Evolutionary conservation across 192 early-diverging fungal genomes (phyloP).

Genomic region (Coemansia sp.): DNA sequence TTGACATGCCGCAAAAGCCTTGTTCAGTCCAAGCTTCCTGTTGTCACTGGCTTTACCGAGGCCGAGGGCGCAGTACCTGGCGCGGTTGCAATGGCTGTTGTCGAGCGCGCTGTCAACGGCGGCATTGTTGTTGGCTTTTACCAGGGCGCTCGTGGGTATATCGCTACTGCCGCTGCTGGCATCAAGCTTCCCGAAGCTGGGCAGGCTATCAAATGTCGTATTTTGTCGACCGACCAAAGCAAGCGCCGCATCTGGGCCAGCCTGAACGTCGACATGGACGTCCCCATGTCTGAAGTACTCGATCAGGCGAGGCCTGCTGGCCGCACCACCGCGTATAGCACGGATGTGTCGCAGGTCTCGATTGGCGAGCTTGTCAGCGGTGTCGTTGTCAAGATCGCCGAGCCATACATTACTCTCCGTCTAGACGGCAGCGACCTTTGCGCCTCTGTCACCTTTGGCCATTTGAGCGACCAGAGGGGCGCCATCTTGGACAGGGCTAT

Average conservation of each 20-base stretch:
- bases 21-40: constrained; percentile 65
- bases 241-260: constrained; percentile 59
- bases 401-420: constrained; percentile 54
- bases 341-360: constrained; percentile 32
- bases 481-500: constrained; percentile 22
- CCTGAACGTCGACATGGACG: constrained; percentile 43
- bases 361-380: constrained; percentile 56
- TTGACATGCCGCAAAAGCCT: constrained; percentile 77
- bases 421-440: constrained; percentile 58
- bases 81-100: constrained; percentile 45
- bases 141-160: constrained; percentile 68
- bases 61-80: constrained; percentile 58
- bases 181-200: constrained; percentile 58
- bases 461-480: constrained; percentile 65
- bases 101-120: constrained; percentile 33
- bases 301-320: background rate
- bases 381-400: constrained; percentile 54
- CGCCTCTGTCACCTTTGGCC: constrained; percentile 56
- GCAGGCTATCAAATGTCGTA: constrained; percentile 72
- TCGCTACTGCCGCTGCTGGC: constrained; percentile 31
- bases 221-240: constrained; percentile 58
- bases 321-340: constrained; percentile 11
- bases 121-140: constrained; percentile 80
- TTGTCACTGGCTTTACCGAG: constrained; percentile 58
- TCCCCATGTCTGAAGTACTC: constrained; percentile 38